These are phyloP conservation scores for Penicillium cosmopolitanum DNA, from an alignment of 495 filamentous ascomycete genomes.

Conservation along the genomic window DNA sequence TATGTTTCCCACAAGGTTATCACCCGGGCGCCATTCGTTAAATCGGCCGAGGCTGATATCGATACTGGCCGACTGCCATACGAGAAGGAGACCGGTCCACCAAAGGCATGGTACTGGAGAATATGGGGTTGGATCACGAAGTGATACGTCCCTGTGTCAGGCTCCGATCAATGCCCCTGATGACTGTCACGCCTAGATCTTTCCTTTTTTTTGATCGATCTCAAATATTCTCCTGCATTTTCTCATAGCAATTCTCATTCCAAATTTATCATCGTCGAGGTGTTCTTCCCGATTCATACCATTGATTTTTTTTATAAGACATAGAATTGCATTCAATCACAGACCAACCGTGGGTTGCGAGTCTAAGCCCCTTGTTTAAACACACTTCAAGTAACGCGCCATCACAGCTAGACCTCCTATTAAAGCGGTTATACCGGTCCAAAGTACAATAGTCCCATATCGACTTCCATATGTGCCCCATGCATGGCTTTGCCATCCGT, in stretches of 20 bases:
- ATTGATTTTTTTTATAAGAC: neutral
- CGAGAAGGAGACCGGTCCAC: conserved; percentile 31
- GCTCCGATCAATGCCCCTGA: neutral
- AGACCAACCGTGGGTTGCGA: neutral
- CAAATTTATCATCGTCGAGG: too few relatives aligned
- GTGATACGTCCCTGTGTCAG: neutral
- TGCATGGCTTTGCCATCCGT: conserved; percentile 20
- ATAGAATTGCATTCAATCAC: conserved; percentile 11
- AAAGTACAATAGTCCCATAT: conserved; percentile 45
- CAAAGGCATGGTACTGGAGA: conserved; percentile 31
- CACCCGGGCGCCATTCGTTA: conserved; percentile 35
- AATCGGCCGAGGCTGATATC: conserved; percentile 42
- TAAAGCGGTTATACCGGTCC: conserved; percentile 44
- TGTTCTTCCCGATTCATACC: neutral
- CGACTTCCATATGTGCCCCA: conserved; percentile 39
- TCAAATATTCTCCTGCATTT: neutral
- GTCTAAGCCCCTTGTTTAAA: conserved; percentile 6
- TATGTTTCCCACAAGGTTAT: conserved; percentile 56
- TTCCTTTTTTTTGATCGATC: too few relatives aligned
- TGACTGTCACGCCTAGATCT: neutral
- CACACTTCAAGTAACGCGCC: conserved; percentile 22
- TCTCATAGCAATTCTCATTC: too few relatives aligned
- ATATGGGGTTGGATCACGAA: conserved; percentile 32
- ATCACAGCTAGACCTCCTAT: conserved; percentile 39
- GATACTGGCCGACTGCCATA: conserved; percentile 42